These are phyloP conservation scores for Racocetra persica DNA, from an alignment of 371 early-diverging fungal species.

Conservation along the genomic window DNA sequence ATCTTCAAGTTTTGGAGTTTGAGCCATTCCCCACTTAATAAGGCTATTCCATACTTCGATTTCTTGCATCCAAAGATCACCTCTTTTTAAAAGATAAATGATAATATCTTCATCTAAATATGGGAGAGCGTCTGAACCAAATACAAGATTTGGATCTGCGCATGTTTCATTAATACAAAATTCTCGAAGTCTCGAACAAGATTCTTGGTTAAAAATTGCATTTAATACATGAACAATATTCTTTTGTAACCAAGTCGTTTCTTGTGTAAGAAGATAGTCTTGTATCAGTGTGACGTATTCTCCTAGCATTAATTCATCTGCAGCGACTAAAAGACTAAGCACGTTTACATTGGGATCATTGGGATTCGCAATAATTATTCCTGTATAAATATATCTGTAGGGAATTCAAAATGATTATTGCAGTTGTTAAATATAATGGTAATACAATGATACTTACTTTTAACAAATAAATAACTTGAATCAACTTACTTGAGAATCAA, in stretches of 20 bases:
- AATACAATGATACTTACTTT: background rate
- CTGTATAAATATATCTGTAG: conserved; percentile 40
- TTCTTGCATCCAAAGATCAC: conserved; percentile 38
- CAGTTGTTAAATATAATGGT: background rate
- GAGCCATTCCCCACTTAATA: conserved; percentile 38
- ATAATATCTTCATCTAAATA: conserved; percentile 8
- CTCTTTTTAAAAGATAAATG: background rate
- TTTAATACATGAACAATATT: conserved; percentile 24
- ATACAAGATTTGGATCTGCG: conserved; percentile 23
- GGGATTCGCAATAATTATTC: conserved; percentile 2
- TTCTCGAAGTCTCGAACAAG: conserved; percentile 24
- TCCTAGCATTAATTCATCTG: conserved; percentile 37
- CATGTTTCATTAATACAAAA: conserved; percentile 28
- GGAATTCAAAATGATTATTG: background rate
- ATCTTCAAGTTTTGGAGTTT: background rate
- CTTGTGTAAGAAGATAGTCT: conserved; percentile 25
- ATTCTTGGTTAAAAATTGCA: conserved; percentile 3
- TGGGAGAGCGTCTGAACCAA: conserved; percentile 18
- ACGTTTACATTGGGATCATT: conserved; percentile 3
- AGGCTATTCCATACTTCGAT: conserved; percentile 34
- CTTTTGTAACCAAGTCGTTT: conserved; percentile 14
- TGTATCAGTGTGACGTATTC: conserved; percentile 19
- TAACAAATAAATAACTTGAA: background rate
- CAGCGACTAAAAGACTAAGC: conserved; percentile 25
- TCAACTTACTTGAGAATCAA: conserved; percentile 19